Evolutionary conservation across 257 asterid species (phyloP), one percentile per base, ranked within the genome.

Genomic region (Penstemon davidsonii): DNA sequence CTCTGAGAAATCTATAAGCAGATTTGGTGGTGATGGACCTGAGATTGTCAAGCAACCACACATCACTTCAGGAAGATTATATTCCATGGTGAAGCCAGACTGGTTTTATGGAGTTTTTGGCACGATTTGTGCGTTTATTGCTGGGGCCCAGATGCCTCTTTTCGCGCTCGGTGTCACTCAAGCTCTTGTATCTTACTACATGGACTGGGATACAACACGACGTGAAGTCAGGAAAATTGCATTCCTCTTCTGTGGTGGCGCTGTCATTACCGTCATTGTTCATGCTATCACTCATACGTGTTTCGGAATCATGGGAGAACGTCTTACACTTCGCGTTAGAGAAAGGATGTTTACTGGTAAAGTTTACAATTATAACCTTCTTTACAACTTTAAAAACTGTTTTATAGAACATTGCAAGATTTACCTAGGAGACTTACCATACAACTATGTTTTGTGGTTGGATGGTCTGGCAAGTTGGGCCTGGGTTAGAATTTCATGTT

Each of bases 141-240:
- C 96, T 47, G 99, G 99, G 8, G 92, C 99, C 38, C 99, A 87
- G 73, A 86, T 88, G 92, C 99, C 99, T 11, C 92, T 94, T 4
- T 94, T 94, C 47, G 99, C 97, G 13, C 83, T 94, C 3, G 99
- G 99, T 11, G 96, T 94, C 67, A 85, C 97, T 67, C 95, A 94
- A 73, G 97, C 99, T 64, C 97, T 94, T 12, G 96, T 88, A 6
- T 88, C 99, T 54, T 94, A 85, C 80, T 94, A 94, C 87, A 87
- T 91, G 99, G 99, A 91, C 38, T 94, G 99, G 99, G 94, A 86
- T 19, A 88, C 95, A 2, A 93, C 99, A 47, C 83, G 85, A 6
- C 83, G 80, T 5, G 96, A 88, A 81, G 91, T 94, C 33, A 91
- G 74, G 84, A 94, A 88, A 81, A 91, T 88, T 25, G 75, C 91